Evolutionary conservation across 305 asterid species (phyloP).

Genomic region (Solanum hybrid): DNA sequence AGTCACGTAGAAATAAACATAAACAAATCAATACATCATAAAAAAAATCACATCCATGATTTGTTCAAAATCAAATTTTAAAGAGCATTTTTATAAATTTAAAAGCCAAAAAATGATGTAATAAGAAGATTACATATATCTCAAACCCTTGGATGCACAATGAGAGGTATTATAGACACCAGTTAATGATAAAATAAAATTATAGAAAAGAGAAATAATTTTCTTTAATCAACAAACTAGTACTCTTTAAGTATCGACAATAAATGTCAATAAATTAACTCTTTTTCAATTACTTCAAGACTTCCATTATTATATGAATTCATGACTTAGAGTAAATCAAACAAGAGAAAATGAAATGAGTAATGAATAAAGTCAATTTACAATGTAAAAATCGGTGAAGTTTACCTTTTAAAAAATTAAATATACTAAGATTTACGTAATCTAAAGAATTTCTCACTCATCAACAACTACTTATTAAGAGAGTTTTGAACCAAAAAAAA

Average conservation of each 20-base stretch:
- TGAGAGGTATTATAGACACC: background rate
- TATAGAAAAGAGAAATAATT: background rate
- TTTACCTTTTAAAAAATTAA: background rate
- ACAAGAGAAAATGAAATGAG: too few relatives aligned
- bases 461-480: background rate
- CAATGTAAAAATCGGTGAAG: background rate
- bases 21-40: background rate
- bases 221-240: background rate
- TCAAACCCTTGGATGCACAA: background rate
- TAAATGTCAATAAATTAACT: too few relatives aligned
- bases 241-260: background rate
- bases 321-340: background rate
- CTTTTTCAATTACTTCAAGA: background rate
- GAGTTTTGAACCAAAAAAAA: background rate
- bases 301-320: too few relatives aligned
- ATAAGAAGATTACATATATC: background rate
- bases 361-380: too few relatives aligned
- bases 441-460: too few relatives aligned
- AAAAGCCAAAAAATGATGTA: background rate
- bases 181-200: too few relatives aligned
- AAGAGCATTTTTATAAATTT: background rate
- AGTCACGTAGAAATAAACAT: background rate
- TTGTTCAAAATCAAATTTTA: background rate
- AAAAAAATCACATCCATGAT: background rate
- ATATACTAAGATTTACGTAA: too few relatives aligned